Evolutionary conservation across 2,329 filamentous ascomycete species (phyloP).

Genomic region (Colletotrichum liriopes): DNA sequence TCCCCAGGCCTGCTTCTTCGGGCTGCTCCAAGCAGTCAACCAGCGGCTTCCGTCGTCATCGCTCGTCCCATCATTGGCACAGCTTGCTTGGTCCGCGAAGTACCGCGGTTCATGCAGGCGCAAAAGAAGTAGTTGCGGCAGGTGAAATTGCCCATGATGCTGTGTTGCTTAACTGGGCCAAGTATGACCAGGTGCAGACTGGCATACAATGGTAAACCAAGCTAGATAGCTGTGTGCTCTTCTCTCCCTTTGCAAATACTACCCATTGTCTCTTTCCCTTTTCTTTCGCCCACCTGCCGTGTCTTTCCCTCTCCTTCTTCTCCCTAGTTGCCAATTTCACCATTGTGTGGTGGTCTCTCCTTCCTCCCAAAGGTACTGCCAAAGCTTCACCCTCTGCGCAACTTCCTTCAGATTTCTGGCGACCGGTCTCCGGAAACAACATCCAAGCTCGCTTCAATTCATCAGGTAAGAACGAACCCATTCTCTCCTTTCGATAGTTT

Average conservation of each 20-base stretch:
- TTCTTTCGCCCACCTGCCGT: neutral
- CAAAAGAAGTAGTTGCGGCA: slow-evolving; percentile 1
- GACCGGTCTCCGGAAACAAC: neutral
- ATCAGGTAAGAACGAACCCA: neutral
- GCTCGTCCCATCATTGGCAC: slow-evolving; percentile 18
- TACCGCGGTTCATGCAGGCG: slow-evolving; percentile 23
- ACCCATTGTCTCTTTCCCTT: slow-evolving; percentile 4
- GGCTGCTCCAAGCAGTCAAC: slow-evolving; percentile 5
- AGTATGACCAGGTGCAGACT: neutral
- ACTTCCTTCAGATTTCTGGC: neutral
- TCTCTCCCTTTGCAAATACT: slow-evolving; percentile 10
- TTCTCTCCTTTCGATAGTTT: neutral
- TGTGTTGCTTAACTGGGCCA: slow-evolving; percentile 4
- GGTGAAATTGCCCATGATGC: slow-evolving; percentile 16
- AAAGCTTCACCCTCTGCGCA: neutral
- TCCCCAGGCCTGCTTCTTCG: slow-evolving; percentile 10
- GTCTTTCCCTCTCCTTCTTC: neutral
- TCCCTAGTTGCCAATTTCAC: neutral
- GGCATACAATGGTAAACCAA: neutral
- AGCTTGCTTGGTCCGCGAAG: slow-evolving; percentile 7
- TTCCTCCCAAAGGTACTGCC: neutral
- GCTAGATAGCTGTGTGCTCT: neutral
- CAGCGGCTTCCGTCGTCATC: slow-evolving; percentile 29
- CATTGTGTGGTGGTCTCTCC: neutral
- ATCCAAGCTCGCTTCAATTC: neutral